Evolutionary conservation across 768 basidiomycete species (phyloP), one percentile per base, ranked within the genome.

Genomic region (Mrakia blollopis): DNA sequence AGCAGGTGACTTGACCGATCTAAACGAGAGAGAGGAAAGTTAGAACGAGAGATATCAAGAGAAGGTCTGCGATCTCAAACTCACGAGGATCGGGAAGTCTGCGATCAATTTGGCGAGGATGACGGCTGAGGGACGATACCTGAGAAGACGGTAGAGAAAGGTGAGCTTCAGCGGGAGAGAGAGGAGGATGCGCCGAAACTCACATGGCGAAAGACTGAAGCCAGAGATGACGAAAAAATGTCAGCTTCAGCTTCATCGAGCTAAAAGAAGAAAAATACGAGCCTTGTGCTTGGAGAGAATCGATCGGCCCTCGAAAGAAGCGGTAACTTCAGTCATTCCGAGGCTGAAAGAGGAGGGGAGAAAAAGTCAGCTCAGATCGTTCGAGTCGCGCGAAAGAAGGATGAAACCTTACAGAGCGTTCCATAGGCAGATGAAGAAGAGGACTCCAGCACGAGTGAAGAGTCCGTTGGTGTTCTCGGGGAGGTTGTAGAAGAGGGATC

Each of bases 371-470:
- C 47, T 2, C 11, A 11, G 39, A 6, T 41, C 39, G 39, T 6
- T 5, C 11, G 47, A 21, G 1, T 21, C 47, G 47, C 16, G 18
- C 47, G 47, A 50, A 50, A 2, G 21, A 21, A 50, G 16, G 47
- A 50, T 18, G 47, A 50, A 14, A 50, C 47, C 47, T 50, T 18
- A 50, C 47, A 78, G 39, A 16, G 71, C 71, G 61, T 62, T 79
- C 63, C 72, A 73, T n/a, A 70, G 60, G 6, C 76, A 75, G 52
- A 78, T 80, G 21, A 84, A 83, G 82, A 94, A 94, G 72, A 95
- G 87, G 41, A 93, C 88, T 83, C 91, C 87, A 65, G 92, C 92
- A 78, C 93, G 89, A 37, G 93, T 93, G 84, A 97, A 97, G 0
- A 90, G 92, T 50, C 94, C 94, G 60, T 87, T 87, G 10, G 93